Conservation (phyloP, 768 basidiomycete genomes). For the Pleurotus sapidus region DNA sequence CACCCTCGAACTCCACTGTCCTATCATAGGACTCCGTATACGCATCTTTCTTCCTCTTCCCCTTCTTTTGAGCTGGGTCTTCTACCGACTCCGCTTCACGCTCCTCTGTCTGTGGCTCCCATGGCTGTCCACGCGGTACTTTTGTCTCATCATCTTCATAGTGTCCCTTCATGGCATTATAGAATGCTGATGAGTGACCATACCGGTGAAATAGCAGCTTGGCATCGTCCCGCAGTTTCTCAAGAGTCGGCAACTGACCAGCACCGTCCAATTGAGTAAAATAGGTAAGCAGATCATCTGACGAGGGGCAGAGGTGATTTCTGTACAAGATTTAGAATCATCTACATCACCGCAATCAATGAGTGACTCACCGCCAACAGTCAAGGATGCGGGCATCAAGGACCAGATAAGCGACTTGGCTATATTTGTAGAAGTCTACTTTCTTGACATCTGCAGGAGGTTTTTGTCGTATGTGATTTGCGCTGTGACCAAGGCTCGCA, state of each 20-base stretch:
- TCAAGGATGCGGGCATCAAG: conserved; percentile 28
- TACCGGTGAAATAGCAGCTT: neutral
- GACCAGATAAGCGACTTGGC: conserved; percentile 20
- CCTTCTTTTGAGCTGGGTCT: neutral
- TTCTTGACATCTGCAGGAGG: conserved; percentile 29
- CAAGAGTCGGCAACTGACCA: neutral
- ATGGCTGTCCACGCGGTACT: neutral
- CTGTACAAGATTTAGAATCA: too few species aligned
- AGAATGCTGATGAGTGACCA: neutral
- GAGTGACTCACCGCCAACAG: conserved; percentile 26
- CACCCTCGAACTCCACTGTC: conserved; percentile 9
- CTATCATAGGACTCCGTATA: too few species aligned
- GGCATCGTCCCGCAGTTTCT: neutral
- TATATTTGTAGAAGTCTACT: conserved; percentile 24
- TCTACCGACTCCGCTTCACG: neutral
- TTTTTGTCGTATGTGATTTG: conserved; percentile 21
- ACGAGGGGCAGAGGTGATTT: too few species aligned
- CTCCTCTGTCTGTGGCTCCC: neutral
- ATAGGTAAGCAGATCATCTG: neutral
- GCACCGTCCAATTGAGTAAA: neutral
- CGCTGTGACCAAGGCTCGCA: conserved; percentile 27
- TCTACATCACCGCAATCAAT: too few species aligned
- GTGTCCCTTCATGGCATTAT: neutral
- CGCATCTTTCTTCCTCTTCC: too few species aligned
- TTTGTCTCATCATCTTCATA: neutral